Evolutionary conservation across 2,329 filamentous ascomycete genomes (phyloP), one percentile per base, ranked within the genome.

Genomic region (Dryadomyces quercus-mongolicae): DNA sequence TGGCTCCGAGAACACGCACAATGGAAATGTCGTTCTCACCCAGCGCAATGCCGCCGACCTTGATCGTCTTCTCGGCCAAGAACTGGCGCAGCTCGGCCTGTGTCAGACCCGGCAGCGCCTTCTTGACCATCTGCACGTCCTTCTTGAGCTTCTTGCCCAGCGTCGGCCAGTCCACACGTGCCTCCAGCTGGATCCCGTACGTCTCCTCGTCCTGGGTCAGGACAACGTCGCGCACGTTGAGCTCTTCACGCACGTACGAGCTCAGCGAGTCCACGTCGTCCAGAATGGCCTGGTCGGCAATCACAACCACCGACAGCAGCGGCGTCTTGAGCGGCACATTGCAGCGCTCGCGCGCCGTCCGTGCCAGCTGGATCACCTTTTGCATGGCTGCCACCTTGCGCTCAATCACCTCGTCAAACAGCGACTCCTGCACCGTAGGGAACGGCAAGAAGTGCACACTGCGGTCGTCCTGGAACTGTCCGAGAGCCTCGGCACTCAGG

Each of bases 101-200:
- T 20, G 79, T 86, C 50, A 98, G 74, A 43, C 72, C 76, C 6
- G 91, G 91, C 48, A 98, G 73, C 2, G 88, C 90, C 71, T 92
- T 94, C 75, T 94, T 94, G 61, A 97, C 90, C 66, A 86, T 88
- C 60, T 84, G 82, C 60, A 90, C 88, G 64, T 96, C 91, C 71
- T 95, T 96, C 77, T 95, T 95, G 62, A 97, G 78, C 74, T 97
- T 97, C 80, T 95, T 95, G 60, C 93, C 93, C 16, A 98, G 77
- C 2, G 88, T 86, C 15, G 93, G 90, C 86, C 93, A 96, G 69
- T 98, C 93, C 8, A 90, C 91, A 43, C 80, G 82, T 16, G 92
- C 88, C 58, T 86, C 89, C 71, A 96, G 95, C 65, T 93, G 85
- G 48, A 98, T 90, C 54, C 90, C 88, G 73, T 96, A 96, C 67